Evolutionary conservation across 768 basidiomycete genomes (phyloP).

Genomic region (Agaricus sinodeliciosus): DNA sequence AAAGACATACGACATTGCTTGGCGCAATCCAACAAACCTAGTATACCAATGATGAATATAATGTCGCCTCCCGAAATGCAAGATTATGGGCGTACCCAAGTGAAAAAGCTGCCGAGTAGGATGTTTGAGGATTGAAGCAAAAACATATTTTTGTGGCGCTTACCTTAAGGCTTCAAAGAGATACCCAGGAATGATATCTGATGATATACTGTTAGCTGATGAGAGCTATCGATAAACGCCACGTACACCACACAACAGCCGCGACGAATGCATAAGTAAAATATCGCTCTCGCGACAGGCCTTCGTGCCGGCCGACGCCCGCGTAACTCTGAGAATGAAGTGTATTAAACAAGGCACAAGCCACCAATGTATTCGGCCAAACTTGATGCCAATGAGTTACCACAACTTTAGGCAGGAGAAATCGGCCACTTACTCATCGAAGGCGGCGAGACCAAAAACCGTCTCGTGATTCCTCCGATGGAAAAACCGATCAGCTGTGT

Average conservation of each 20-base stretch:
- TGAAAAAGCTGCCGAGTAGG: slow-evolving; percentile 30
- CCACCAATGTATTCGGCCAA: slow-evolving; percentile 68
- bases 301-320: slow-evolving; percentile 46
- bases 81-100: slow-evolving; percentile 30
- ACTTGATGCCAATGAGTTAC: slow-evolving; percentile 29
- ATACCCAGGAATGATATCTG: slow-evolving; percentile 59
- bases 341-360: slow-evolving; percentile 69
- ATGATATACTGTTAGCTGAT: not conserved
- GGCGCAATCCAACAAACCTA: slow-evolving; percentile 65
- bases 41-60: slow-evolving; percentile 14
- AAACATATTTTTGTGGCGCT: slow-evolving; percentile 5
- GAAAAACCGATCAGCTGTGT: slow-evolving; percentile 64
- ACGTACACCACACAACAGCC: slow-evolving; percentile 40
- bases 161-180: slow-evolving; percentile 53
- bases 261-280: slow-evolving; percentile 48
- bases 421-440: slow-evolving; percentile 45
- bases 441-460: slow-evolving; percentile 59
- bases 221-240: not conserved
- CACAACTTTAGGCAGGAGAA: not conserved
- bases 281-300: slow-evolving; percentile 52
- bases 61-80: not conserved
- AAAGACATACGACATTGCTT: slow-evolving; percentile 39
- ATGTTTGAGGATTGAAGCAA: not conserved
- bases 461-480: slow-evolving; percentile 49
- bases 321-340: slow-evolving; percentile 57